Base-by-base conservation (phyloP, 2,329 filamentous ascomycete species). In the Pseudopyrenochaeta lycopersici region DNA sequence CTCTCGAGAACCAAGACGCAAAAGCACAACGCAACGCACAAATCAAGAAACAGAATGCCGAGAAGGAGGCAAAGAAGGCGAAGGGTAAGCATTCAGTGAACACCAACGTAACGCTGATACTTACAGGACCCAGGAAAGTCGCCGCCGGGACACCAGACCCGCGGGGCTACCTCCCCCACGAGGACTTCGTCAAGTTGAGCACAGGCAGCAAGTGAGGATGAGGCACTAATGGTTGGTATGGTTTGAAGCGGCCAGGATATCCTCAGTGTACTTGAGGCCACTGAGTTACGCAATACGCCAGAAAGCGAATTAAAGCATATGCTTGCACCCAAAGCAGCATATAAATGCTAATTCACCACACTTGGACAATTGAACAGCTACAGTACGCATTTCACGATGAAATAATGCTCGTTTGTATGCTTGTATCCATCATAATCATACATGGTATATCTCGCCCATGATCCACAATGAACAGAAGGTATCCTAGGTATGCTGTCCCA, bases 101-200 rank as follows among this genome's bases (percentile, higher is more conserved):
- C n/a, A 32, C 32, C 32, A 49, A 51, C 38, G 30, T 18, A 10
- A 21, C 44, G 33, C 29, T 20, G 3, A 18, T 27, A 31, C n/a
- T 44, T 6, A 40, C 38, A 3, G 43, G 23, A 12, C 14, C 45
- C 48, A 59, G 66, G 41, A 41, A 45, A n/a, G 51, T 61, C 35
- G 56, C 56, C 9, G 17, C 18, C 1, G 52, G 62, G 12, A 55
- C 58, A 1, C 52, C 55, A 7, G 70, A 74, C 36, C 72, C 70
- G 5, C 65, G 70, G 14, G 40, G 38, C 11, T 56, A 56, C 38
- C 62, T 75, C 29, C 56, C 58, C 17, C n/a, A 63, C 10, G 23
- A 40, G 0, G 64, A 73, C 29, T 54, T 74, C 14, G 42, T 47
- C 39, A 51, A 36, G n/a, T 52, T 74, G 2, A 71, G 71, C 35